These are phyloP conservation scores for Hirsutella minnesotensis DNA, from an alignment of 2,329 filamentous ascomycete species.

Conservation along the genomic window DNA sequence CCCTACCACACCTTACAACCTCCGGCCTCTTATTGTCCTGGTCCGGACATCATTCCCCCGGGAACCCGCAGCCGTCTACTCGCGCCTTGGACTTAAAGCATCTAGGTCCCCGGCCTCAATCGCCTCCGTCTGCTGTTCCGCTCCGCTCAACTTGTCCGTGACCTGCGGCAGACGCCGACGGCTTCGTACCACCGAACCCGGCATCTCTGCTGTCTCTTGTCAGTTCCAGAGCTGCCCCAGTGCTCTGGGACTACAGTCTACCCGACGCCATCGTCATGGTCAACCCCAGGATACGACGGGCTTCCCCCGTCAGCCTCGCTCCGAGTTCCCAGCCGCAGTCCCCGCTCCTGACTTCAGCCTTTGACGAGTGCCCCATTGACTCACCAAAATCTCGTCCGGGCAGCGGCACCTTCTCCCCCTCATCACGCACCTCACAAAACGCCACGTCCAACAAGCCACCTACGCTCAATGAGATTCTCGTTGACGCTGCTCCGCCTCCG, in stretches of 20 bases:
- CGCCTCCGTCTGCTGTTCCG: too few species aligned
- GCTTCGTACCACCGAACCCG: too few species aligned
- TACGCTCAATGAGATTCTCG: conserved; percentile 75
- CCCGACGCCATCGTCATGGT: conserved; percentile 22
- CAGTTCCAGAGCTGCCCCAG: background rate
- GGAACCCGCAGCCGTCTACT: background rate
- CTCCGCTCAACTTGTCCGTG: too few species aligned
- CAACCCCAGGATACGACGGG: conserved; percentile 31
- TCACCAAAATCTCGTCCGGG: conserved; percentile 31
- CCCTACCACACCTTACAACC: background rate
- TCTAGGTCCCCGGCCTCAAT: too few species aligned
- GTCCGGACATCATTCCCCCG: background rate
- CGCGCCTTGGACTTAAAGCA: background rate
- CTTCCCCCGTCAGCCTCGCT: conserved; percentile 30
- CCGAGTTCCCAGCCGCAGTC: conserved; percentile 29
- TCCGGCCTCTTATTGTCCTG: conserved; percentile 4
- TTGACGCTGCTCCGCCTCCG: conserved; percentile 73
- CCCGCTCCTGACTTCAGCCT: conserved; percentile 32
- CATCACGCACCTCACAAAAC: conserved; percentile 21
- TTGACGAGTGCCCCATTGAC: conserved; percentile 7
- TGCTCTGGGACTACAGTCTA: background rate
- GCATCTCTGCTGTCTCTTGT: background rate
- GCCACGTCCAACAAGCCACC: conserved; percentile 34
- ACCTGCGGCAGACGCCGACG: too few species aligned
- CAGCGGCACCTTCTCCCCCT: conserved; percentile 35